Base-by-base conservation (phyloP, 495 filamentous ascomycete species). In the Venustampulla echinocandica region DNA sequence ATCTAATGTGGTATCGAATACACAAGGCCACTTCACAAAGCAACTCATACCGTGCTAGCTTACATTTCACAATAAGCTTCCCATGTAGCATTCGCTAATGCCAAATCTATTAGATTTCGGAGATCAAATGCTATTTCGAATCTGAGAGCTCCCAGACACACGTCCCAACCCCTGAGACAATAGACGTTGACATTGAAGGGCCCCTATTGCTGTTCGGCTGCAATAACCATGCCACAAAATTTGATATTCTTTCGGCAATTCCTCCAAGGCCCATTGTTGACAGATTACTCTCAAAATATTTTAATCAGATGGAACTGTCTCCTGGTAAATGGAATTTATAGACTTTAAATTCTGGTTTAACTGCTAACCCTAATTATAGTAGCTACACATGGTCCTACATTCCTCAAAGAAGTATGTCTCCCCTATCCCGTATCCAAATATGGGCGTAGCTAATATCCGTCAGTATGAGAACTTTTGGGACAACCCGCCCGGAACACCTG, bases 391-490 rank as follows among this genome's bases (percentile, higher is more conserved):
- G 44, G 58, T 19, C 66, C 66, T 15, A 69, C 65, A 2, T 73
- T 73, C 17, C 46, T 57, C 18, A 56, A 55, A 23, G 53, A 53
- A 32, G 50, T 49, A 38, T 7, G 27, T 57, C 33, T n/a, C 39
- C 19, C 9, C 30, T 30, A 7, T 7, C 7, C 7, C 27, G n/a
- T 30, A n/a, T 30, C 7, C 18, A 41, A 18, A 23, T 30, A 17
- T 71, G 60, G 67, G 69, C 19, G 69, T 74, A 30, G n/a, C 74
- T 18, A 64, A 75, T 10, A 44, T 53, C 32, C 9, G 4, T n/a
- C 25, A 76, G 62, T 77, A 75, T 36, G 61, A 61, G 43, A 52
- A 61, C n/a, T 77, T 76, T 52, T 70, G 67, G 57, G 54, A 61
- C 35, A 49, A 69, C 25, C 69, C 69, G 19, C 10, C 50, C 5